phyloP scores from a whole-genome alignment of 2,329 filamentous ascomycete species.

The Penicillium sp. region DNA sequence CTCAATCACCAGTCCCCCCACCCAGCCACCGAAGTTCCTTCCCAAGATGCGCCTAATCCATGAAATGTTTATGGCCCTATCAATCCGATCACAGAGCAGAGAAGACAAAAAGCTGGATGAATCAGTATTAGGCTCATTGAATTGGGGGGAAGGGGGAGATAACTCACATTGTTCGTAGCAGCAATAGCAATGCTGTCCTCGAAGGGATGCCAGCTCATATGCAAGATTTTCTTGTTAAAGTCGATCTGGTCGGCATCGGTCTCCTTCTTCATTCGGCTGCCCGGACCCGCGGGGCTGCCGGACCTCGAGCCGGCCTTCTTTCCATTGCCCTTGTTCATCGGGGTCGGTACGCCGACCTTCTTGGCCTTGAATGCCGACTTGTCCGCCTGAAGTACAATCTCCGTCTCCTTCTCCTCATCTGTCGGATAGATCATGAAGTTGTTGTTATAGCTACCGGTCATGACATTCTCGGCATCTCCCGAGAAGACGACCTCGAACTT shows the following conservation, averaged over 20 bases:
- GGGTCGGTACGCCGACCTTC: slow-evolving; percentile 97
- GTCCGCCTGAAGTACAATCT: slow-evolving; percentile 95
- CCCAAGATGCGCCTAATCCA: slow-evolving; percentile 29
- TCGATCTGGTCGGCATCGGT: slow-evolving; percentile 99
- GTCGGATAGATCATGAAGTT: slow-evolving; percentile 99
- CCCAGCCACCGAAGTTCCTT: slow-evolving; percentile 22
- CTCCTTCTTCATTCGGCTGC: slow-evolving; percentile 96
- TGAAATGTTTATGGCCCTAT: slow-evolving; percentile 26
- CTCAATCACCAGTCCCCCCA: slow-evolving; percentile 18
- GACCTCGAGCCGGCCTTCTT: slow-evolving; percentile 91
- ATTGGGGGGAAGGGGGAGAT: not conserved
- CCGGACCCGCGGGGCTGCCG: slow-evolving; percentile 83
- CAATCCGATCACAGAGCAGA: slow-evolving; percentile 64
- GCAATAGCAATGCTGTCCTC: slow-evolving; percentile 99
- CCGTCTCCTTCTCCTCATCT: slow-evolving; percentile 92
- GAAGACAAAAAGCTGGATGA: slow-evolving; percentile 72
- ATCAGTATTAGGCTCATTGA: slow-evolving; percentile 18
- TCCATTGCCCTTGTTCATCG: slow-evolving; percentile 79
- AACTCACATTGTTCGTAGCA: slow-evolving; percentile 96
- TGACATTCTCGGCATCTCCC: slow-evolving; percentile 96
- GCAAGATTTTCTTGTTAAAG: slow-evolving; percentile 99
- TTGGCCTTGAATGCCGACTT: slow-evolving; percentile 99
- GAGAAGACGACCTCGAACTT: slow-evolving; percentile 99
- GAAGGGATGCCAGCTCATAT: slow-evolving; percentile 99
- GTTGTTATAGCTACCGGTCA: slow-evolving; percentile 99